These are phyloP conservation scores for Fagus sylvatica DNA, from an alignment of 306 rosid species.

Conservation along the genomic window DNA sequence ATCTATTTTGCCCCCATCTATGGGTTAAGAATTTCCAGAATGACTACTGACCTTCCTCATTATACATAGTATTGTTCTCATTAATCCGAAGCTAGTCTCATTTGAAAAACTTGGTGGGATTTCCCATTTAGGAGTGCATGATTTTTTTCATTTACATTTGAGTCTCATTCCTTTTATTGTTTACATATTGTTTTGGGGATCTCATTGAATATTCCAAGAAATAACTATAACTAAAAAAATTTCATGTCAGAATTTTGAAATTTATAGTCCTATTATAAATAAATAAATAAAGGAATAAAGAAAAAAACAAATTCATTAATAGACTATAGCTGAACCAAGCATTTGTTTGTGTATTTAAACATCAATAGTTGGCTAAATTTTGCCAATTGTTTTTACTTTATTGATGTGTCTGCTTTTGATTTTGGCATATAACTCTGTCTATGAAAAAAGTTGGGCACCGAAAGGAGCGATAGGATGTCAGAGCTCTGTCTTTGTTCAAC, in stretches of 20 bases:
- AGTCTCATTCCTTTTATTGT: not conserved
- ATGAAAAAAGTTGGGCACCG: not conserved
- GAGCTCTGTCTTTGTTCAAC: not conserved
- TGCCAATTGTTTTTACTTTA: too few relatives aligned
- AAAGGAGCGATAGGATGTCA: not conserved
- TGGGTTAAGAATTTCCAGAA: not conserved
- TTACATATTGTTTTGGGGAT: not conserved
- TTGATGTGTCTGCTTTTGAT: not conserved
- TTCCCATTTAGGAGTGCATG: not conserved
- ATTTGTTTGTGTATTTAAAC: not conserved
- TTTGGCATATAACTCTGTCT: not conserved
- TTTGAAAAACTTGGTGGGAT: not conserved
- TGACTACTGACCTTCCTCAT: not conserved
- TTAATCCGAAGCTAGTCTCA: not conserved
- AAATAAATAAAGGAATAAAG: not conserved
- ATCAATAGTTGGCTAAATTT: not conserved
- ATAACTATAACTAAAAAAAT: not conserved
- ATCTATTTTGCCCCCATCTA: not conserved
- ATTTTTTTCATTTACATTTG: not conserved
- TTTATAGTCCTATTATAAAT: not conserved
- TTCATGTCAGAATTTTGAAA: not conserved
- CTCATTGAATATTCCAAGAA: not conserved
- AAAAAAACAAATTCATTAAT: not conserved
- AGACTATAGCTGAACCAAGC: not conserved
- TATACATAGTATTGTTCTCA: not conserved